Evolutionary conservation across 805 yeast genomes (phyloP), one percentile per base, ranked within the genome.

Genomic region (Candida chilensis): DNA sequence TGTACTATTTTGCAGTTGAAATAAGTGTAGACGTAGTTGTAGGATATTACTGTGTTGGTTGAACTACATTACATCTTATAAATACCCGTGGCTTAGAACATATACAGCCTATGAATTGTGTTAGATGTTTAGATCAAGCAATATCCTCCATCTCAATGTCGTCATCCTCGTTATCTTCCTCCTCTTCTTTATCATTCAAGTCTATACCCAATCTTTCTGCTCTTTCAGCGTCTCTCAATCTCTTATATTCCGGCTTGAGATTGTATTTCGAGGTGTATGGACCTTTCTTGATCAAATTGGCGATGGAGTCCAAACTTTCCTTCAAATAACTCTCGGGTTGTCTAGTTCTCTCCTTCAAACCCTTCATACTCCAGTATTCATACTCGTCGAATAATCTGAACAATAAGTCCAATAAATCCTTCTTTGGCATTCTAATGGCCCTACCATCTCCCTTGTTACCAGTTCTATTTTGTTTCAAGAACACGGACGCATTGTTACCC

Each of bases 361-460:
- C 96, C 56, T 87, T 87, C 67, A 92, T 68, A 8, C 92, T 78
- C 98, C 98, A 92, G 55, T 88, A 92, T 50, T 90, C 96, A 52
- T 82, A 86, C 52, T 88, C 94, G 54, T 87, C 96, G 55, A 92
- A 92, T 45, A 90, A 64, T 42, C 81, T 71, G 73, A 92, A 92
- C 42, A 92, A 60, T 41, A 84, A 60, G 54, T 88, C 96, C 67
- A 90, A 71, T 34, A 92, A 70, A 39, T 87, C 96, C 51, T 83
- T 85, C 60, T 84, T 78, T 22, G 95, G 95, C 80, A 92, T 84
- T 52, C 98, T 74, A 40, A 83, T 85, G 20, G 96, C 94, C 48
- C 94, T 79, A 30, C 92, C 94, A 41, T 84, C 94, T 11, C 50
- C 44, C 21, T 57, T 54, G 34, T 44, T 52, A 40, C 64, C 60